Evolutionary conservation across 2,329 filamentous ascomycete species (phyloP).

Genomic region (Moelleriella libera): DNA sequence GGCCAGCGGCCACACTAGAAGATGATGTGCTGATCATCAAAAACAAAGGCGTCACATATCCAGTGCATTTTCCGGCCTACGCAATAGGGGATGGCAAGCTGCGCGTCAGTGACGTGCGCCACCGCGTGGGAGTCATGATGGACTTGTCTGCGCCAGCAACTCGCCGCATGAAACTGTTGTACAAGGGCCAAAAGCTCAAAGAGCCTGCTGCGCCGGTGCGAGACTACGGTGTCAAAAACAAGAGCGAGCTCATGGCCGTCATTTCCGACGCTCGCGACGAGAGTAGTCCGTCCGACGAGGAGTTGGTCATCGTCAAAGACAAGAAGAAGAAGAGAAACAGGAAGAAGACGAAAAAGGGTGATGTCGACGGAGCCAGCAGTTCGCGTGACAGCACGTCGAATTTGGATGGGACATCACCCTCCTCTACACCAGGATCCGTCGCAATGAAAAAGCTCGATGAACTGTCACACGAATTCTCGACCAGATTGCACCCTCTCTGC

Average conservation of each 20-base stretch:
- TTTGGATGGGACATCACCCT: conserved; percentile 15
- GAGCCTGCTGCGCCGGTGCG: conserved; percentile 43
- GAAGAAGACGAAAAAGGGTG: conserved; percentile 12
- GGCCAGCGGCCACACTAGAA: conserved; percentile 25
- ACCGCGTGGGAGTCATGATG: conserved; percentile 54
- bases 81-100: conserved; percentile 63
- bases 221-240: conserved; percentile 48
- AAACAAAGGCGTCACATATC: conserved; percentile 50
- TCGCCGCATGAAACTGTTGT: conserved; percentile 50
- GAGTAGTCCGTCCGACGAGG: conserved; percentile 25
- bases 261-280: conserved; percentile 23
- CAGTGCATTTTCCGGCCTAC: conserved; percentile 60
- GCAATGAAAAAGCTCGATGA: conserved; percentile 45
- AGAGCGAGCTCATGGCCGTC: conserved; percentile 41
- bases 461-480: conserved; percentile 50
- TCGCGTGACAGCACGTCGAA: conserved; percentile 29
- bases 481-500: conserved; percentile 51
- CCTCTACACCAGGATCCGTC: conserved; percentile 19
- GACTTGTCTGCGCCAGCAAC: conserved; percentile 40
- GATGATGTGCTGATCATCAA: conserved; percentile 61
- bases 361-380: conserved; percentile 27
- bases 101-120: conserved; percentile 48
- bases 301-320: conserved; percentile 25
- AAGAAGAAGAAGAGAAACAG: conserved; percentile 29
- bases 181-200: conserved; percentile 59